phyloP scores from a whole-genome alignment of 2,329 filamentous ascomycete genomes.

The Cyclaneusma minus region DNA sequence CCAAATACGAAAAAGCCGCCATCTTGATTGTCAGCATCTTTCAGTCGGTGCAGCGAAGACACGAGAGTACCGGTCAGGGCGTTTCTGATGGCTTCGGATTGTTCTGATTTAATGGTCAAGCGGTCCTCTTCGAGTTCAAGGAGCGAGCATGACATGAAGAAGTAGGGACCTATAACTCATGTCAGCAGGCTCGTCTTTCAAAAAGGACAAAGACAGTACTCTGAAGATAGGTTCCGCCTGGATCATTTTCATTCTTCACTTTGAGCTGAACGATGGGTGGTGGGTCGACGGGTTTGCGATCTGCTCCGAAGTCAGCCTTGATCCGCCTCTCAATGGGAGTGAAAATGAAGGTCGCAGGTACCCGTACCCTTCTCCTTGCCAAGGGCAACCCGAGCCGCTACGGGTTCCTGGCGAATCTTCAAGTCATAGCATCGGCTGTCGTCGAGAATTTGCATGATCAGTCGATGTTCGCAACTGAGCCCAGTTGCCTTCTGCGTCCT shows the following conservation, averaged over 20 bases:
- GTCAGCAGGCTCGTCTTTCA: slow-evolving; percentile 4
- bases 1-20: slow-evolving; percentile 86
- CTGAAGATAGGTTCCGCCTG: slow-evolving; percentile 31
- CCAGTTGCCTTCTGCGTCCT: too few relatives aligned
- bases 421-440: slow-evolving; percentile 40
- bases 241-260: slow-evolving; percentile 28
- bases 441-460: too few relatives aligned
- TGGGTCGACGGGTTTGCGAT: slow-evolving; percentile 77
- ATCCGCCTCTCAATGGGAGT: slow-evolving; percentile 3
- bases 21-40: slow-evolving; percentile 63
- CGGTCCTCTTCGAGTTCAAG: slow-evolving; percentile 25
- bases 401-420: slow-evolving; percentile 49
- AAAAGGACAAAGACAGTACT: slow-evolving; percentile 26
- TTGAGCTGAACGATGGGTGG: slow-evolving; percentile 68
- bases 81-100: slow-evolving; percentile 21
- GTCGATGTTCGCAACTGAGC: too few relatives aligned
- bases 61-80: slow-evolving; percentile 57
- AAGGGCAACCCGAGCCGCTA: slow-evolving; percentile 49
- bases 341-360: slow-evolving; percentile 1
- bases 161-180: slow-evolving; percentile 25
- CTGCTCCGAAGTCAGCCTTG: slow-evolving; percentile 23
- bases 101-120: too few relatives aligned
- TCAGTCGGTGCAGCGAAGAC: slow-evolving; percentile 69
- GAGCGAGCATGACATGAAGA: slow-evolving; percentile 30
- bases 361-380: slow-evolving; percentile 59